phyloP scores from a whole-genome alignment of 176 grass and related monocot genomes.

The Lolium multiflorum region DNA sequence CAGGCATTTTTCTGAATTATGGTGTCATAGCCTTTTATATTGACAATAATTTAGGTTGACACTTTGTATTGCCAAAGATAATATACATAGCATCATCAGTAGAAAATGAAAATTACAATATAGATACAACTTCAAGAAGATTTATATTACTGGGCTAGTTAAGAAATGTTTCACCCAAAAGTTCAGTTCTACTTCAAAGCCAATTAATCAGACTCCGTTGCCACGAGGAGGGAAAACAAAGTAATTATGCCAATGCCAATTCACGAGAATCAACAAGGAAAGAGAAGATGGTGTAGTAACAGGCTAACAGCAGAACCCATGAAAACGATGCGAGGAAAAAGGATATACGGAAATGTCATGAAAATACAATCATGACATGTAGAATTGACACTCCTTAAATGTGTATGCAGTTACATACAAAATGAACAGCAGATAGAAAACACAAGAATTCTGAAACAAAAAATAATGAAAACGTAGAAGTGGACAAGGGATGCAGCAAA shows the following conservation, averaged over 20 bases:
- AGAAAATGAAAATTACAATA: conserved; percentile 5
- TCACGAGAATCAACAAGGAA: not conserved
- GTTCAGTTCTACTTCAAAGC: not conserved
- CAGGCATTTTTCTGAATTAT: conserved; percentile 11
- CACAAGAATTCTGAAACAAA: not conserved
- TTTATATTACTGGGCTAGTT: conserved; percentile 2
- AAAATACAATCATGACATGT: conserved; percentile 15
- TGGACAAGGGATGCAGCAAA: conserved; percentile 12
- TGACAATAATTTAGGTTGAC: conserved; percentile 13
- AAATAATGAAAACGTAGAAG: conserved; percentile 25
- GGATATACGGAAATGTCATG: not conserved
- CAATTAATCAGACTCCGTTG: not conserved
- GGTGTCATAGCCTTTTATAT: not conserved
- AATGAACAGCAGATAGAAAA: not conserved
- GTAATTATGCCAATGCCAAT: not conserved
- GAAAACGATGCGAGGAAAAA: conserved; percentile 18
- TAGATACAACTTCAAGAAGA: conserved; percentile 2
- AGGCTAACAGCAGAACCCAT: conserved; percentile 3
- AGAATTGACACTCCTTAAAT: not conserved
- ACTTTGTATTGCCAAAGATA: not conserved
- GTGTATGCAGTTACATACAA: conserved; percentile 24
- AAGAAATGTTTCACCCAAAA: not conserved
- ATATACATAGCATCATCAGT: not conserved
- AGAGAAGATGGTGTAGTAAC: not conserved
- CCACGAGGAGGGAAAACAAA: not conserved